Evolutionary conservation across 805 yeast genomes (phyloP).

Genomic region (Kregervanrija fluxuum): DNA sequence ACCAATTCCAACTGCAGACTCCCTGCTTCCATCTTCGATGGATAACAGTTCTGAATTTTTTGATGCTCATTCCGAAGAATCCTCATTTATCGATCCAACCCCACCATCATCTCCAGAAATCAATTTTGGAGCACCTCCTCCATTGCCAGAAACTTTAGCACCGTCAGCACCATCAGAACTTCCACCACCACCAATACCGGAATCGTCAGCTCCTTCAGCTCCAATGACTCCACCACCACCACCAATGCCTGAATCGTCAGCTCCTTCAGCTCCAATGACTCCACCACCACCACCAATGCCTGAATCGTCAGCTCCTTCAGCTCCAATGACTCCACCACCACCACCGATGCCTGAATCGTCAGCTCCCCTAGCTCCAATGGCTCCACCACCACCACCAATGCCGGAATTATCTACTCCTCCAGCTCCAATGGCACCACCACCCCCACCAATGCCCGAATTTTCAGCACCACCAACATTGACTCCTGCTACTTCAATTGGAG

Average conservation of each 20-base stretch:
- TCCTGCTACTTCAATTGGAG: slow-evolving; percentile 24
- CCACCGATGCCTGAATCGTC: slow-evolving; percentile 24
- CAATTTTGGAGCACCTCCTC: slow-evolving; percentile 2
- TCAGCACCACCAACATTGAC: slow-evolving; percentile 18
- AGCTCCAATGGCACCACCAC: slow-evolving; percentile 19
- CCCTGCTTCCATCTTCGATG: neutral
- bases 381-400: slow-evolving; percentile 30
- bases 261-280: slow-evolving; percentile 30
- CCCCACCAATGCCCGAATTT: slow-evolving; percentile 17
- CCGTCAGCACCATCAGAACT: slow-evolving; percentile 10
- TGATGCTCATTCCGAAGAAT: slow-evolving; percentile 13
- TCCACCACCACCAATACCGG: neutral
- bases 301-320: slow-evolving; percentile 21
- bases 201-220: neutral
- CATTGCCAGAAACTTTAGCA: slow-evolving; percentile 7
- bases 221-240: slow-evolving; percentile 22
- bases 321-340: slow-evolving; percentile 28
- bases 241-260: slow-evolving; percentile 23
- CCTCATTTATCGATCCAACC: slow-evolving; percentile 16
- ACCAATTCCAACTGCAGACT: slow-evolving; percentile 1
- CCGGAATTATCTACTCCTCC: slow-evolving; percentile 16
- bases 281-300: slow-evolving; percentile 17
- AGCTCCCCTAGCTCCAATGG: slow-evolving; percentile 24
- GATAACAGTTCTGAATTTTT: slow-evolving; percentile 8
- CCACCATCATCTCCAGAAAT: slow-evolving; percentile 20